Base-by-base conservation (phyloP, 1,284 basidiomycete species). In the Ganoderma meredithae region DNA sequence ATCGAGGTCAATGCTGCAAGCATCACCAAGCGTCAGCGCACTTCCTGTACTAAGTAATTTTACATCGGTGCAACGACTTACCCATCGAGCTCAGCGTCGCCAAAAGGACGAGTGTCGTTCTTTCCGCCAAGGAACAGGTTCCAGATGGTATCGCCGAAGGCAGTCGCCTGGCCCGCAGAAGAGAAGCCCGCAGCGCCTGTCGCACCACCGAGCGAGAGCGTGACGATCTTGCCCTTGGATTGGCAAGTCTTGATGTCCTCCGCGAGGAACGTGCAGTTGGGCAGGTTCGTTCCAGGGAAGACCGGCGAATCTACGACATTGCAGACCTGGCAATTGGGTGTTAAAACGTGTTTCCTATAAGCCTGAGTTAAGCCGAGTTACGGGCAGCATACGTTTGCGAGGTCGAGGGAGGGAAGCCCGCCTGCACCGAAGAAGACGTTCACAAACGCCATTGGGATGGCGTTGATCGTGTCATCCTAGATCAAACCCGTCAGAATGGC, bases 51-150 rank as follows among this genome's bases (percentile, higher is more conserved):
- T 19, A 44, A 19, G n/a, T n/a, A n/a, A n/a, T n/a, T n/a, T 33
- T 9, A 31, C 27, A 40, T 15, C 22, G 27, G n/a, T 27, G 36
- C 2, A 33, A 17, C 55, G 9, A 77, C 82, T 22, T 70, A 89
- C 88, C 90, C 90, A 70, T 92, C 90, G 12, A 92, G 82, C 7
- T 90, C 85, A 1, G 87, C 89, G 56, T 78, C 74, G 15, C 90
- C 90, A 72, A 91, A 91, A 0, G 90, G 90, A 65, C 90, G 81
- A 1, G 83, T 83, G 22, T 78, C 78, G 72, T 83, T 86, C 1
- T 82, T 81, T 2, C 88, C 90, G 12, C 88, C 90, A 19, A 91
- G 81, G 80, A 91, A 90, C 15, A 88, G 66, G 75, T 91, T 83
- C 90, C 90, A 91, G 61, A 91, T 84, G 0, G 83, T 85, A 63